Base-by-base conservation (phyloP, 768 basidiomycete species). In the Pisolithus tinctorius region DNA sequence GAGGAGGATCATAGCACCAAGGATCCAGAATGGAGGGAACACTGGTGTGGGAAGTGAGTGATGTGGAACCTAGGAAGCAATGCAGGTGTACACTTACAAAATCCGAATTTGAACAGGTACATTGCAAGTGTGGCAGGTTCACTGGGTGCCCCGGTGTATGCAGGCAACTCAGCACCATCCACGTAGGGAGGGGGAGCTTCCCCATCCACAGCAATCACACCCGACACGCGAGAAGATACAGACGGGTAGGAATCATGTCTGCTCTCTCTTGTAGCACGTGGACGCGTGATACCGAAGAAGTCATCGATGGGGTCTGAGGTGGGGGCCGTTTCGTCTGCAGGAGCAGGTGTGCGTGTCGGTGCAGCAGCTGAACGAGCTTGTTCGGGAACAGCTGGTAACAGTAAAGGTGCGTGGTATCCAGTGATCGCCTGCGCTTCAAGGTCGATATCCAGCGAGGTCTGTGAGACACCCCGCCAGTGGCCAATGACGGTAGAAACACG, bases 21-120 rank as follows among this genome's bases (percentile, higher is more conserved):
- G 58, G 17, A 75, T 39, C 77, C 78, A 79, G 52, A 76, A 71
- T n/a, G 68, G 71, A 16, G 77, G 77, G 63, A 74, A 77, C 47
- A 78, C 76, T 76, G 54, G 1, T 7, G 17, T 9, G 34, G 54
- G 16, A 51, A 27, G 17, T 17, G 6, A 42, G 3, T 42, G 3
- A 31, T 48, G n/a, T 47, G 46, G 13, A 45, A n/a, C n/a, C 37
- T 48, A 51, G 50, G 38, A 48, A 29, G 37, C 20, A 42, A n/a
- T 25, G 9, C 13, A 31, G n/a, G 11, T 4, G 43, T 8, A n/a
- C n/a, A 70, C 77, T 62, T 54, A 78, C 77, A 26, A 58, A 78
- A 78, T 23, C 78, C 77, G 29, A 71, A 74, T 53, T 70, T 74
- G 68, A 78, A 79, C 36, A 78, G 66, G 56, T 73, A 72, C 62